These are phyloP conservation scores for Crithidia brevicula DNA, from an alignment of 208 protist genomes.

Conservation along the genomic window DNA sequence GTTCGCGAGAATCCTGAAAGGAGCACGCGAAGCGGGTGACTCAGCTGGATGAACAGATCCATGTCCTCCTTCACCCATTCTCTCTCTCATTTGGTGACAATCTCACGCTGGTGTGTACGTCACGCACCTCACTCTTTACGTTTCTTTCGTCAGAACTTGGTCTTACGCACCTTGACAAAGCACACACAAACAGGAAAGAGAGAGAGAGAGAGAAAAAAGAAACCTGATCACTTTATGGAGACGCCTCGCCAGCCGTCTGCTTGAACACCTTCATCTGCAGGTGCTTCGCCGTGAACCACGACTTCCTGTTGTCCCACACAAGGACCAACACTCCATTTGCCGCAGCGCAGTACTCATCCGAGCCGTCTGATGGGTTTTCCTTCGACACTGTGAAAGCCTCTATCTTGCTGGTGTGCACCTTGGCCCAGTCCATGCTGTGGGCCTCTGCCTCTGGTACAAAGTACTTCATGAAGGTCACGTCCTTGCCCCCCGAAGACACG, in stretches of 20 bases:
- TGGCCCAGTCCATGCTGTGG: background rate
- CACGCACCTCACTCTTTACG: too few species aligned
- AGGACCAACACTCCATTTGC: slow-evolving; percentile 49
- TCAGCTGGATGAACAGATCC: background rate
- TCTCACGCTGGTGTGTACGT: too few species aligned
- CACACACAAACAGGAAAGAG: too few species aligned
- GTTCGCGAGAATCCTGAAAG: background rate
- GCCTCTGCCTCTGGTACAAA: slow-evolving; percentile 13
- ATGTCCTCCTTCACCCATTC: background rate
- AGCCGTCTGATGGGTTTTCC: slow-evolving; percentile 31
- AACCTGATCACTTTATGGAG: too few species aligned
- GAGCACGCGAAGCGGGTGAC: background rate
- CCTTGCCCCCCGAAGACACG: slow-evolving; percentile 26
- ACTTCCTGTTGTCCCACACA: slow-evolving; percentile 59
- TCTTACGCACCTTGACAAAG: too few species aligned
- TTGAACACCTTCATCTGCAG: slow-evolving; percentile 70
- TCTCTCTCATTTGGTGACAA: background rate
- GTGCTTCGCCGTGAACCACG: slow-evolving; percentile 53
- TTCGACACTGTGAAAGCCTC: slow-evolving; percentile 35
- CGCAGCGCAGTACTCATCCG: slow-evolving; percentile 40
- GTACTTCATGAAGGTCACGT: slow-evolving; percentile 36
- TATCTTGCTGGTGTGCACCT: slow-evolving; percentile 23
- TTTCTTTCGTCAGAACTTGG: too few species aligned
- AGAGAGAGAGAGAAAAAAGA: too few species aligned
- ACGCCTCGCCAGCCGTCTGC: slow-evolving; percentile 5